Evolutionary conservation across 768 basidiomycete species (phyloP), one percentile per base, ranked within the genome.

Genomic region (Russula foetens): DNA sequence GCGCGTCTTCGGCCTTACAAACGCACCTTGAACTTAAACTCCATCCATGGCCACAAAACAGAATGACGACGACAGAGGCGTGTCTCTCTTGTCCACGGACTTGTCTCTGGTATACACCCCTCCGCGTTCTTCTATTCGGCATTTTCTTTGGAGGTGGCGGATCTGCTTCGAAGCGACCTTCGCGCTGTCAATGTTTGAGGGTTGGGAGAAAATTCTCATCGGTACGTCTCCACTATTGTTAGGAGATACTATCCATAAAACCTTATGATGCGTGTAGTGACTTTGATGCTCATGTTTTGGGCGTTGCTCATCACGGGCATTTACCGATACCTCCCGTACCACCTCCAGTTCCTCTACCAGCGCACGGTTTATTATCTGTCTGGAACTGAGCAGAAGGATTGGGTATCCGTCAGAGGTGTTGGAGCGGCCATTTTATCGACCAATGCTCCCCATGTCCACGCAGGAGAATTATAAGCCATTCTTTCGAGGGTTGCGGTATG

Each of bases 141-240:
- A 61, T 24, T 67, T 67, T 63, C 56, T 84, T 50, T 84, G 84
- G 83, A 77, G 75, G 15, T 73, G 76, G 69, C 75, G 81, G 62
- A 69, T 85, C 53, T 75, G 80, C 74, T 70, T 87, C 35, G 84
- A 85, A 69, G 73, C 78, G 2, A 84, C 84, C 0, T 81, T 83
- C 61, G 85, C 76, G 7, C 72, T 86, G 43, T 76, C 77, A 29
- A 77, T 86, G 66, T 71, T 86, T 59, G 84, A 88, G 68, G 77
- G 81, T 59, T 86, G 85, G 86, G 87, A 88, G 76, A 83, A 84
- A 67, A 67, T 80, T 48, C 69, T 85, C 39, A 75, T 83, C 58
- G 68, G 85, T 86, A 68, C 69, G 85, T 61, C 49, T 9, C n/a
- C 7, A 12, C 33, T 11, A 11, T 15, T 31, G 33, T 24, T 14